Base-by-base conservation (phyloP, 192 early-diverging fungal genomes). In the Funneliformis geosporum region DNA sequence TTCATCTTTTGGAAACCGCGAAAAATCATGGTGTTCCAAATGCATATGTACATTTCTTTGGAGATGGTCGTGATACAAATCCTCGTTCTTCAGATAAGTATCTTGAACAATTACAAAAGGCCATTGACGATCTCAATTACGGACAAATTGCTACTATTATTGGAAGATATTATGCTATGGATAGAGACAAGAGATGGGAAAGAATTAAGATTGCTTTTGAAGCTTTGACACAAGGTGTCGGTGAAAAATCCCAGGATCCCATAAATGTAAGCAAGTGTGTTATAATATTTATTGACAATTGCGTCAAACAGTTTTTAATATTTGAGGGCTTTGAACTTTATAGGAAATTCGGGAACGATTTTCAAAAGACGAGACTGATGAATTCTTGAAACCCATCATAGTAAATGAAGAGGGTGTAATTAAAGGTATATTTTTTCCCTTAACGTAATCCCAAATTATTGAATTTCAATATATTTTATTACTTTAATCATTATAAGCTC, bases 141-240 rank as follows among this genome's bases (percentile, higher is more conserved):
- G 97, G 97, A 75, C 87, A 88, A 80, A 64, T 99, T n/a, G 97
- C 97, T 16, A 96, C 95, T 42, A 91, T 99, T 70, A 87, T 92
- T 12, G 98, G 98, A 38, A 92, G 98, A 66, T 99, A 99, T 92
- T 99, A 98, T 84, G 97, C 97, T 74, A 99, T 99, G 98, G 98
- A 99, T 85, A 95, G 98, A 84, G 98, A 99, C 87, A 99, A 99
- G 92, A 93, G 98, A 77, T 99, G 98, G 98, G 98, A 99, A 90
- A 92, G 98, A 71, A 83, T 99, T 67, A 91, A 97, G 89, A 85
- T 96, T 50, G 98, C 98, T 44, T 93, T 97, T 81, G 96, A 99
- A 67, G 96, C 89, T 47, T 85, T 99, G 82, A 92, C 94, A 43
- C 85, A 89, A 80, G 94, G 90, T 60, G 82, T 84, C 74, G 93